These are phyloP conservation scores for Lichtheimia hyalospora DNA, from an alignment of 371 early-diverging fungal genomes.

Conservation along the genomic window DNA sequence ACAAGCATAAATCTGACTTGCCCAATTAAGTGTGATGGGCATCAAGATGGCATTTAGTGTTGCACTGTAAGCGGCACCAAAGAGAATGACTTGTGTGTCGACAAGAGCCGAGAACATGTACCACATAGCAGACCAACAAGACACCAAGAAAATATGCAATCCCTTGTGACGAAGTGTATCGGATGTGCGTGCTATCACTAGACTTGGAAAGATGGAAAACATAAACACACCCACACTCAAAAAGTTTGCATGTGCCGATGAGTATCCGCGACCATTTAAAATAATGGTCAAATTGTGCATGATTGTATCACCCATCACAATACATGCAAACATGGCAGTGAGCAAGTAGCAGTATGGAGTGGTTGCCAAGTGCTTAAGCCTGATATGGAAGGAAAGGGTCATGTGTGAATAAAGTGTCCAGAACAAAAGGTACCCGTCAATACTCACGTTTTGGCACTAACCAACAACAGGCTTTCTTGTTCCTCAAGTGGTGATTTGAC, in stretches of 20 bases:
- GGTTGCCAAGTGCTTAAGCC: slow-evolving; percentile 4
- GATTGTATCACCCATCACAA: slow-evolving; percentile 4
- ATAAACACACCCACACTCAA: slow-evolving; percentile 1
- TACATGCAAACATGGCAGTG: slow-evolving; percentile 5
- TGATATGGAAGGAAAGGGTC: slow-evolving; percentile 3
- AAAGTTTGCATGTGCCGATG: slow-evolving; percentile 5
- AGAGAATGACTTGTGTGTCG: neutral
- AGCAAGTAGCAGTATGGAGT: slow-evolving; percentile 8
- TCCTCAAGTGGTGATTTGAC: neutral
- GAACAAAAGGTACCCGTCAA: neutral
- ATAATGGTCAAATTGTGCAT: slow-evolving; percentile 7
- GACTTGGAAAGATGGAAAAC: neutral
- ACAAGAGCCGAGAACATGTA: slow-evolving; percentile 1
- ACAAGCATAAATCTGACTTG: slow-evolving; percentile 6
- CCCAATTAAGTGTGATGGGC: slow-evolving; percentile 4
- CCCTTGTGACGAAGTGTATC: slow-evolving; percentile 4
- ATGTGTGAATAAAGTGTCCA: neutral
- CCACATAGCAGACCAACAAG: slow-evolving; percentile 5
- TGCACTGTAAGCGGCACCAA: slow-evolving; percentile 2
- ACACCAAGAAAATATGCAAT: slow-evolving; percentile 4
- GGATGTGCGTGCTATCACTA: slow-evolving; percentile 4
- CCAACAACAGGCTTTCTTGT: slow-evolving; percentile 3
- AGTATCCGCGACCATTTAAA: slow-evolving; percentile 7
- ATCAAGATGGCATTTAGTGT: slow-evolving; percentile 1
- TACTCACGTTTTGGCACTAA: slow-evolving; percentile 7